Conservation (phyloP, 2,329 filamentous ascomycete genomes). For the Talaromyces sp. region DNA sequence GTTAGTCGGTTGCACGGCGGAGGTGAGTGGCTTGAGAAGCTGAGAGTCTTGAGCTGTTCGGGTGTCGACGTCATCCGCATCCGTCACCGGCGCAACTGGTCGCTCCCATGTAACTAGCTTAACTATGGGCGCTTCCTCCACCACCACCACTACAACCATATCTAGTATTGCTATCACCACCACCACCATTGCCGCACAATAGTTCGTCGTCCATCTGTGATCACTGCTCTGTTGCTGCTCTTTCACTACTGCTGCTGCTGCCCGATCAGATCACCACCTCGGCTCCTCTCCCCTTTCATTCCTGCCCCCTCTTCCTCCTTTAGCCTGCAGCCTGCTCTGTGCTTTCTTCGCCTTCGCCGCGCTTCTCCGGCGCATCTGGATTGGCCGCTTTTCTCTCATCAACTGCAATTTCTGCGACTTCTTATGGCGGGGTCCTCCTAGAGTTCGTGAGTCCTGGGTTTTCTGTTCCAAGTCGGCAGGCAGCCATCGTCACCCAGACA, state of each 20-base stretch:
- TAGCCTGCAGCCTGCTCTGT: not conserved
- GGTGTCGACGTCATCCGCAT: conserved; percentile 33
- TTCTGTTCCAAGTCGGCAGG: not conserved
- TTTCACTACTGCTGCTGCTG: not conserved
- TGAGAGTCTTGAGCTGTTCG: conserved; percentile 3
- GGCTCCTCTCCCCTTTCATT: not conserved
- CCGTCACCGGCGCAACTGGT: conserved; percentile 13
- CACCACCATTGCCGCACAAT: not conserved
- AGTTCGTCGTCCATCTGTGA: not conserved
- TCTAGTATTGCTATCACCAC: not conserved
- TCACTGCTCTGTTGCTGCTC: not conserved
- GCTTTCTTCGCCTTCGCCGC: not conserved
- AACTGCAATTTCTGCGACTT: not conserved
- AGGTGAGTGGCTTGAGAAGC: not conserved
- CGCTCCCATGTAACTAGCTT: not conserved
- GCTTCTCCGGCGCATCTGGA: not conserved
- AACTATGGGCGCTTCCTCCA: not conserved
- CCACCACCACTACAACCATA: not conserved
- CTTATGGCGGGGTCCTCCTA: not conserved
- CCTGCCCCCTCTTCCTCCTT: not conserved
- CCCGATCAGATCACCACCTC: not conserved
- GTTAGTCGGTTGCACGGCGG: not conserved
- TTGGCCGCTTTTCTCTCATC: not conserved
- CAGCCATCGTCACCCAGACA: not conserved
- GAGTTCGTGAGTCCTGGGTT: not conserved